These are phyloP conservation scores for Schizosaccharomyces octosporus DNA, from an alignment of 805 yeast species.

Conservation along the genomic window DNA sequence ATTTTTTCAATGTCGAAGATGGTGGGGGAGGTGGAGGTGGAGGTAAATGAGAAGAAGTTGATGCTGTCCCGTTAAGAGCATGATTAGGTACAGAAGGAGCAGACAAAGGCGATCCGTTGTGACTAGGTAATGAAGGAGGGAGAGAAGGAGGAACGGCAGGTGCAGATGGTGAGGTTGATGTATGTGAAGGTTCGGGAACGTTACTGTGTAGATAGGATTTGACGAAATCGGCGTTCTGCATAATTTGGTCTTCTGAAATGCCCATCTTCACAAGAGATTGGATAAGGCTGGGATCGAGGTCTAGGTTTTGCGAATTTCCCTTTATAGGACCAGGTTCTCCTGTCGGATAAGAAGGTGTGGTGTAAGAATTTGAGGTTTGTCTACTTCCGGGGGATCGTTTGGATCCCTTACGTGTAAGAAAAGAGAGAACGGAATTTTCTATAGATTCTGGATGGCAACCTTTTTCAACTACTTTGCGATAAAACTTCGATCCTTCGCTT, in stretches of 20 bases:
- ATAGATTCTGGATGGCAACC: slow-evolving; percentile 20
- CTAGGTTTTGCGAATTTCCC: no score
- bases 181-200: slow-evolving; percentile 31
- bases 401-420: not conserved
- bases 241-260: slow-evolving; percentile 69
- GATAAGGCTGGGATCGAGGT: not conserved
- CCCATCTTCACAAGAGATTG: slow-evolving; percentile 27
- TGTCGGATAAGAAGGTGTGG: not conserved
- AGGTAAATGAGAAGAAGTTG: slow-evolving; percentile 8
- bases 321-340: not conserved
- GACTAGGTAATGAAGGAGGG: slow-evolving; percentile 16
- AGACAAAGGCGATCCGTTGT: slow-evolving; percentile 9
- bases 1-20: slow-evolving; percentile 5
- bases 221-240: slow-evolving; percentile 60
- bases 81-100: slow-evolving; percentile 10
- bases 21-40: slow-evolving; percentile 11
- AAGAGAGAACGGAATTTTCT: not conserved
- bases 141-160: slow-evolving; percentile 2
- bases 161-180: slow-evolving; percentile 20
- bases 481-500: slow-evolving; percentile 64
- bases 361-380: not conserved
- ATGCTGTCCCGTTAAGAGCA: slow-evolving; percentile 11
- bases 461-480: slow-evolving; percentile 46
- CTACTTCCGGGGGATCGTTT: not conserved
- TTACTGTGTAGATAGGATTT: slow-evolving; percentile 37